Percentiles rank a stretch among this genome's conserved stretches.
Conservation (phyloP, 2,329 filamentous ascomycete species). For the Colletotrichum cereale region DNA sequence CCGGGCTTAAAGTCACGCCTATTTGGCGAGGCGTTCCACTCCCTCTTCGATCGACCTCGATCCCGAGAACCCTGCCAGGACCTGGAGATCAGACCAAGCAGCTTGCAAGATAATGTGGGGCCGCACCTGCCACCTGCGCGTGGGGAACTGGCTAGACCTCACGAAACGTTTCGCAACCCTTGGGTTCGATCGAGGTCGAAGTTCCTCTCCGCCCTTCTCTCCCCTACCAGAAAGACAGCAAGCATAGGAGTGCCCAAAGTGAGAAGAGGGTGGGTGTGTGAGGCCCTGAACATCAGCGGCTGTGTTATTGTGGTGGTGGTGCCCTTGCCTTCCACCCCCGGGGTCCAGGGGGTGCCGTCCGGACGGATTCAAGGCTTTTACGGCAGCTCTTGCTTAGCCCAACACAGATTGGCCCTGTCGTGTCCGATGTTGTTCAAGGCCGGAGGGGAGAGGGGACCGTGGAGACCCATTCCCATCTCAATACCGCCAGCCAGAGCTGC, state of each 20-base stretch:
- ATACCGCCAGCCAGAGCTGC: background rate
- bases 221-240: background rate
- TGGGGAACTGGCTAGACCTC: slow-evolving; percentile 39
- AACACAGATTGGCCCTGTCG: slow-evolving; percentile 26
- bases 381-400: slow-evolving; percentile 9
- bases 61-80: slow-evolving; percentile 41
- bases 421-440: slow-evolving; percentile 30
- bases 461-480: slow-evolving; percentile 1
- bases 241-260: background rate
- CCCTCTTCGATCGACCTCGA: slow-evolving; percentile 39
- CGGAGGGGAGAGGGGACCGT: slow-evolving; percentile 15
- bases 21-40: slow-evolving; percentile 11
- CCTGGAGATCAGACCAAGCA: slow-evolving; percentile 52
- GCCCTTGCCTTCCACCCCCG: background rate
- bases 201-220: slow-evolving; percentile 38
- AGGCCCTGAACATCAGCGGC: background rate
- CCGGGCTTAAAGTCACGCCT: background rate
- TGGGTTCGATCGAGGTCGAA: slow-evolving; percentile 25
- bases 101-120: slow-evolving; percentile 47
- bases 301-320: background rate
- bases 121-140: slow-evolving; percentile 39
- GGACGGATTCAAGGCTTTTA: background rate
- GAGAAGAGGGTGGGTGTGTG: too few relatives aligned
- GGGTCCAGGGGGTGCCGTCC: too few relatives aligned
- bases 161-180: slow-evolving; percentile 37